Conservation (phyloP, 495 filamentous ascomycete genomes). For the Lasiosphaeria miniovina region DNA sequence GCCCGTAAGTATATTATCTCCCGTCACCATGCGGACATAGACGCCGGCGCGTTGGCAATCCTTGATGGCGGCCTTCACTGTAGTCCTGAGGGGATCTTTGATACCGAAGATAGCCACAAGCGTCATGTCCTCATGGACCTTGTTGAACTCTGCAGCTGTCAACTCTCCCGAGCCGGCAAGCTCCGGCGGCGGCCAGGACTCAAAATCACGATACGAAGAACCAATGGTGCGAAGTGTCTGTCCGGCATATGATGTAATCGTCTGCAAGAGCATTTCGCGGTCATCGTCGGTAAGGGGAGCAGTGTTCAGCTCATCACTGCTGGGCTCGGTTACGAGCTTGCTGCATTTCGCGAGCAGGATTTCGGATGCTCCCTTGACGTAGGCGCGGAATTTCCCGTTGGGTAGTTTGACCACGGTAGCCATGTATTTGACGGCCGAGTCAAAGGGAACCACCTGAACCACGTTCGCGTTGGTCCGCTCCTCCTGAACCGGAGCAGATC, state of each 20-base stretch:
- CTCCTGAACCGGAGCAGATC: slow-evolving; percentile 65
- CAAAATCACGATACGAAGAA: slow-evolving; percentile 83
- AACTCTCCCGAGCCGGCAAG: slow-evolving; percentile 66
- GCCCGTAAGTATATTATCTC: slow-evolving; percentile 80
- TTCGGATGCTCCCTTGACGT: slow-evolving; percentile 85
- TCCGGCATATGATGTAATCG: slow-evolving; percentile 75
- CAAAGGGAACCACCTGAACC: slow-evolving; percentile 77
- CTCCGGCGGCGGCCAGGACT: slow-evolving; percentile 81
- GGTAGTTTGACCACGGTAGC: slow-evolving; percentile 65
- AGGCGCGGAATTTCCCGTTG: slow-evolving; percentile 64
- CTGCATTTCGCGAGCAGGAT: slow-evolving; percentile 73
- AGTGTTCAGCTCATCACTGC: slow-evolving; percentile 50
- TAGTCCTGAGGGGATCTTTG: slow-evolving; percentile 81
- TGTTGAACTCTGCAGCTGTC: slow-evolving; percentile 68
- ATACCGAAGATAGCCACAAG: slow-evolving; percentile 82
- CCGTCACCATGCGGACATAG: slow-evolving; percentile 85
- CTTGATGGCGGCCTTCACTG: slow-evolving; percentile 70
- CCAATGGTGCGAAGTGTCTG: slow-evolving; percentile 86
- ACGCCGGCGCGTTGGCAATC: slow-evolving; percentile 76
- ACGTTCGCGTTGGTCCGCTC: slow-evolving; percentile 68
- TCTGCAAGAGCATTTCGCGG: slow-evolving; percentile 54
- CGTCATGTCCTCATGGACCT: slow-evolving; percentile 68
- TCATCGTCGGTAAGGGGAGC: slow-evolving; percentile 54
- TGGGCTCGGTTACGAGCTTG: slow-evolving; percentile 65
- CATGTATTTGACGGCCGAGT: slow-evolving; percentile 86